phyloP scores from a whole-genome alignment of 108 stramenopile genomes.

The Cyclotella kingstonii region DNA sequence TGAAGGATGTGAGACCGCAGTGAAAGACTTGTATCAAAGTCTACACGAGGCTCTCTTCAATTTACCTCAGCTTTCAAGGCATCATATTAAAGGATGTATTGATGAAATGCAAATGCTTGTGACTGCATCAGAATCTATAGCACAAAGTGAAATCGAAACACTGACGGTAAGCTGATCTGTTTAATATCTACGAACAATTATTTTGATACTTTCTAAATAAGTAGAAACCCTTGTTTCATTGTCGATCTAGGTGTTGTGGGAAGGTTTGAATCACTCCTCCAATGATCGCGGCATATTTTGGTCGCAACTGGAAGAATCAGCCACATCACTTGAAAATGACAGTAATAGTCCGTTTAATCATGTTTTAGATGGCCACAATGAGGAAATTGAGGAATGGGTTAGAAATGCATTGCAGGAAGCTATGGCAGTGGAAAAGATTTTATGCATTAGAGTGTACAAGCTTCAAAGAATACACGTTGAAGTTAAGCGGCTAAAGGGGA shows the following conservation, averaged over 20 bases:
- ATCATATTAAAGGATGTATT: slow-evolving; percentile 69
- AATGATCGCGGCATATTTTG: slow-evolving; percentile 68
- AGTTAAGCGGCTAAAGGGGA: slow-evolving; percentile 67
- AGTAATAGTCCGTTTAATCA: slow-evolving; percentile 42
- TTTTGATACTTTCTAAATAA: too few species aligned
- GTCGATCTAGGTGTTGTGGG: slow-evolving; percentile 67
- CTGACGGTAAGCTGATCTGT: slow-evolving; percentile 62
- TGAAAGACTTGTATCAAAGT: slow-evolving; percentile 62
- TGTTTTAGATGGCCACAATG: slow-evolving; percentile 10
- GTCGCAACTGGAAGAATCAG: slow-evolving; percentile 47
- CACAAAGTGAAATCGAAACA: slow-evolving; percentile 83
- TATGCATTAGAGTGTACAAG: slow-evolving; percentile 58
- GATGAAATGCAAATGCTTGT: slow-evolving; percentile 73
- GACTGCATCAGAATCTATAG: slow-evolving; percentile 68
- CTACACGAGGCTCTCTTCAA: slow-evolving; percentile 77
- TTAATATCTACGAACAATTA: too few species aligned
- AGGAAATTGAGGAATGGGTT: slow-evolving; percentile 71
- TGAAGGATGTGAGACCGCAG: slow-evolving; percentile 64
- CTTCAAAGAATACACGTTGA: slow-evolving; percentile 71
- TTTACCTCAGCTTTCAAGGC: slow-evolving; percentile 72
- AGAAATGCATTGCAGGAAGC: slow-evolving; percentile 36
- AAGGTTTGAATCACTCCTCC: slow-evolving; percentile 62
- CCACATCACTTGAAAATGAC: slow-evolving; percentile 13
- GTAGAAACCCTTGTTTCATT: too few species aligned
- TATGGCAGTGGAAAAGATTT: slow-evolving; percentile 30